Evolutionary conservation across 345 rosid species (phyloP), one percentile per base, ranked within the genome.

Genomic region (Linum lewisii): DNA sequence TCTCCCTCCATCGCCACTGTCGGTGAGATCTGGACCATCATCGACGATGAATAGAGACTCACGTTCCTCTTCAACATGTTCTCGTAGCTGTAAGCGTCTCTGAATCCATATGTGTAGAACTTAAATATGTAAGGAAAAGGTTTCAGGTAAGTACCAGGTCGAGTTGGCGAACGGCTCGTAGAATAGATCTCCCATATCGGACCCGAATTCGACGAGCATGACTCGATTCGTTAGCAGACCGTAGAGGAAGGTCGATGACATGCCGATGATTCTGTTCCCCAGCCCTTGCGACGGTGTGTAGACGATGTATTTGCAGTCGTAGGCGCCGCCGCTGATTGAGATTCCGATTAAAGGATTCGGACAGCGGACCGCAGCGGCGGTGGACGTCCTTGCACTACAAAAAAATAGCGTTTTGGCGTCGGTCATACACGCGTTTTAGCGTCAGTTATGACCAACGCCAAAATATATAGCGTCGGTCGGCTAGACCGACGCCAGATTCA

Each of bases 121-220:
- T 29, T 44, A 32, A 14, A 15, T 20, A 5, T 57, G 11, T 14
- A 16, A 10, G 60, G 60, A n/a, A 13, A 57, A 57, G 20, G 16
- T 26, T 10, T 5, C 34, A 16, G 60, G 20, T 44, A 57, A 4
- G 20, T 14, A n/a, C 60, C 60, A 57, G 13, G 60, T 24, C 21
- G 60, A 25, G n/a, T 57, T 25, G 21, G 21, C 21, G 20, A 57
- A 57, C n/a, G 60, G 60, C 44, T 57, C 60, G 21, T 44, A 57
- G 60, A 57, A 57, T 4, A 57, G 60, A n/a, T 18, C 42, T 13
- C 5, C 20, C 60, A 57, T 57, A 37, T 57, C 60, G 7, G 19
- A 11, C 2, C 21, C 60, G 21, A 57, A 32, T 2, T 57, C 42
- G n/a, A 25, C 60, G 21, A 57, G 60, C 0, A 57, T 7, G 19